A percentile compares a stretch with the other conserved stretches of the same genome.
These are phyloP conservation scores for Wickerhamiella kurtzmanii DNA, from an alignment of 805 yeast species.

Conservation along the genomic window DNA sequence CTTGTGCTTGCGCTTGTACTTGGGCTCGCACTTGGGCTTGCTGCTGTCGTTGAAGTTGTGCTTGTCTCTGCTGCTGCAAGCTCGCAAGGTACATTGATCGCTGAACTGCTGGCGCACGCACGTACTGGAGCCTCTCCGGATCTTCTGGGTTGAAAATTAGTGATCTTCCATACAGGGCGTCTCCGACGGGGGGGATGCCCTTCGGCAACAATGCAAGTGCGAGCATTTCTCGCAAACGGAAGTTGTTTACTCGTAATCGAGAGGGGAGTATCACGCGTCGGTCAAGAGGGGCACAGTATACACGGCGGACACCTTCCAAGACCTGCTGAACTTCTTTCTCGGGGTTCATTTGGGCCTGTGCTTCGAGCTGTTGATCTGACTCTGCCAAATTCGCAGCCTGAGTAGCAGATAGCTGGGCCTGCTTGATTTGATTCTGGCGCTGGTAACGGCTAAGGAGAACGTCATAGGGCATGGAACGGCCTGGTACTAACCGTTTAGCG, in stretches of 20 bases:
- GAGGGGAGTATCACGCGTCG: slow-evolving; percentile 57
- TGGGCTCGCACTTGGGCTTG: background rate
- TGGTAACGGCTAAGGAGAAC: slow-evolving; percentile 78
- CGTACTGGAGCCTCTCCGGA: slow-evolving; percentile 36
- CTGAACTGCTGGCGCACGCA: slow-evolving; percentile 26
- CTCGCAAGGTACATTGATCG: slow-evolving; percentile 18
- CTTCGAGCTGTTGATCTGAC: slow-evolving; percentile 14
- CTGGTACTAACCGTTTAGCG: slow-evolving; percentile 88
- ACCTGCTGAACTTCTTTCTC: slow-evolving; percentile 75
- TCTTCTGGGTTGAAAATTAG: slow-evolving; percentile 62
- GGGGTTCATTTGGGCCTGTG: slow-evolving; percentile 16
- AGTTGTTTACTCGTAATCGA: slow-evolving; percentile 53
- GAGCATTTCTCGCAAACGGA: slow-evolving; percentile 88
- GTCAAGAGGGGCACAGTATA: slow-evolving; percentile 49
- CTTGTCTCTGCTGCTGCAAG: slow-evolving; percentile 14
- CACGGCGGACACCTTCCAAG: slow-evolving; percentile 67
- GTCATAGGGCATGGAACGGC: slow-evolving; percentile 88
- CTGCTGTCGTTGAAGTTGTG: slow-evolving; percentile 11
- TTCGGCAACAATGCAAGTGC: slow-evolving; percentile 53
- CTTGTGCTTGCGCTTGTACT: background rate
- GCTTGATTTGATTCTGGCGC: slow-evolving; percentile 78
- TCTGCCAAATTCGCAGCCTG: slow-evolving; percentile 14
- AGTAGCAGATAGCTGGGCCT: slow-evolving; percentile 13
- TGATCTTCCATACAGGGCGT: slow-evolving; percentile 61
- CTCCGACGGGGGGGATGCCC: slow-evolving; percentile 35